Percentiles rank a stretch among this genome's conserved stretches.
Evolutionary conservation across 805 yeast genomes (phyloP).

Genomic region (Suhomyces tanzawaensis): DNA sequence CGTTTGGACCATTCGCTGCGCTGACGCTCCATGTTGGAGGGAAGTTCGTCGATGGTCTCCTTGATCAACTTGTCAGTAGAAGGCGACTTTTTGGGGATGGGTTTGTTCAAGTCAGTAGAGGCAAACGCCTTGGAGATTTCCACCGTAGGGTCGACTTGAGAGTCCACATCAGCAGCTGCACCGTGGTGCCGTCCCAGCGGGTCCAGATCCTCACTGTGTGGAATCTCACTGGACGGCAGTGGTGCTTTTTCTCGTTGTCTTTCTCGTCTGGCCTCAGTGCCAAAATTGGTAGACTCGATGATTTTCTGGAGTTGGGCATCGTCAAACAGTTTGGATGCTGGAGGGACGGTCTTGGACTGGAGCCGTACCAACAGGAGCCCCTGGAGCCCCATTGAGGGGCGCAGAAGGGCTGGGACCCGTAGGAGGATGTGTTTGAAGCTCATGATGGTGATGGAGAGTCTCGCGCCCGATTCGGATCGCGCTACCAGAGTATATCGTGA

Average conservation of each 20-base stretch:
- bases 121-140: slow-evolving; percentile 2
- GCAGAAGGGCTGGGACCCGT: too few species aligned
- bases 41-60: slow-evolving; percentile 34
- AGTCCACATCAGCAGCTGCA: not conserved
- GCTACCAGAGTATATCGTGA: too few species aligned
- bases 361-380: not conserved
- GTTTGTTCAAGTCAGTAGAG: not conserved
- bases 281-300: slow-evolving; percentile 36
- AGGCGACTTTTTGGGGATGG: not conserved
- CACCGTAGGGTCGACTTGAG: not conserved
- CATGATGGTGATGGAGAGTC: too few species aligned
- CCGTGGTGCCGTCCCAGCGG: too few species aligned
- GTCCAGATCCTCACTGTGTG: not conserved
- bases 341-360: slow-evolving; percentile 1
- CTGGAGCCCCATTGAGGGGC: too few species aligned
- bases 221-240: not conserved
- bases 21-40: slow-evolving; percentile 44
- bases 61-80: slow-evolving; percentile 9
- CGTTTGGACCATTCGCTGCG: slow-evolving; percentile 37
- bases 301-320: slow-evolving; percentile 32
- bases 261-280: slow-evolving; percentile 12
- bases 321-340: slow-evolving; percentile 11
- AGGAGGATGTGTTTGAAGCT: too few species aligned
- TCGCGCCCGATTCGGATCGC: too few species aligned
- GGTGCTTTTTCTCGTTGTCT: slow-evolving; percentile 8